Conservation (phyloP, 2,329 filamentous ascomycete genomes). For the Graphilbum fragrans region DNA sequence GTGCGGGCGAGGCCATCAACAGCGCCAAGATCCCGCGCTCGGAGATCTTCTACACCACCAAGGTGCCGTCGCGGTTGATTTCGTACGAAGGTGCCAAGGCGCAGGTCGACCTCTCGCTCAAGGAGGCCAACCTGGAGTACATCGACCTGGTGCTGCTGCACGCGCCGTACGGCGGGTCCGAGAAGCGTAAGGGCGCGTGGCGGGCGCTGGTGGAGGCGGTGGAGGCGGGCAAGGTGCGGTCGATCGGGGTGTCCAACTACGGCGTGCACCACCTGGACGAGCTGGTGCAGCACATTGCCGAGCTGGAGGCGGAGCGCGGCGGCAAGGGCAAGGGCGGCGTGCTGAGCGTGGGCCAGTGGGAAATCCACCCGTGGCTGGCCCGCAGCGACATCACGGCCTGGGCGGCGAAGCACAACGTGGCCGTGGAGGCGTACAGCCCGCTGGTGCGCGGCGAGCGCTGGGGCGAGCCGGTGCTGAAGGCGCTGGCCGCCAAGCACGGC, state of each 20-base stretch:
- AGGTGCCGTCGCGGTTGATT: slow-evolving; percentile 31
- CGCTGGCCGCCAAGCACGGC: slow-evolving; percentile 57
- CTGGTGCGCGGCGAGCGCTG: slow-evolving; percentile 57
- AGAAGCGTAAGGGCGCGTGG: slow-evolving; percentile 47
- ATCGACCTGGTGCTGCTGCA: slow-evolving; percentile 56
- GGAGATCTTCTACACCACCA: slow-evolving; percentile 50
- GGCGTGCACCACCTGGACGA: slow-evolving; percentile 51
- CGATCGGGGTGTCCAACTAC: slow-evolving; percentile 54
- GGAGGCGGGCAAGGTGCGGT: slow-evolving; percentile 47
- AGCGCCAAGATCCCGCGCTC: slow-evolving; percentile 36
- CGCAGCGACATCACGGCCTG: slow-evolving; percentile 70
- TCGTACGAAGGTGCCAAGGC: slow-evolving; percentile 52
- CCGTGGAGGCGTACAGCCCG: slow-evolving; percentile 52
- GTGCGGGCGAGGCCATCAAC: slow-evolving; percentile 48
- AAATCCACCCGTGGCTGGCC: slow-evolving; percentile 80
- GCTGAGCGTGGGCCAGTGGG: slow-evolving; percentile 76
- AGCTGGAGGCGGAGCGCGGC: slow-evolving; percentile 48
- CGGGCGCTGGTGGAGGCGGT: slow-evolving; percentile 50
- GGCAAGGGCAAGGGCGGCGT: slow-evolving; percentile 55
- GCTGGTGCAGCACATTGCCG: slow-evolving; percentile 41
- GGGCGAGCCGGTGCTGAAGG: slow-evolving; percentile 52
- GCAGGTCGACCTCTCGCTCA: slow-evolving; percentile 51
- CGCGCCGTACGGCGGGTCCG: slow-evolving; percentile 44
- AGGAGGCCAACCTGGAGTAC: slow-evolving; percentile 50
- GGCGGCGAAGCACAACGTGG: slow-evolving; percentile 52